These are phyloP conservation scores for Coniferiporia sulphurascens DNA, from an alignment of 1,284 basidiomycete genomes.

Conservation along the genomic window DNA sequence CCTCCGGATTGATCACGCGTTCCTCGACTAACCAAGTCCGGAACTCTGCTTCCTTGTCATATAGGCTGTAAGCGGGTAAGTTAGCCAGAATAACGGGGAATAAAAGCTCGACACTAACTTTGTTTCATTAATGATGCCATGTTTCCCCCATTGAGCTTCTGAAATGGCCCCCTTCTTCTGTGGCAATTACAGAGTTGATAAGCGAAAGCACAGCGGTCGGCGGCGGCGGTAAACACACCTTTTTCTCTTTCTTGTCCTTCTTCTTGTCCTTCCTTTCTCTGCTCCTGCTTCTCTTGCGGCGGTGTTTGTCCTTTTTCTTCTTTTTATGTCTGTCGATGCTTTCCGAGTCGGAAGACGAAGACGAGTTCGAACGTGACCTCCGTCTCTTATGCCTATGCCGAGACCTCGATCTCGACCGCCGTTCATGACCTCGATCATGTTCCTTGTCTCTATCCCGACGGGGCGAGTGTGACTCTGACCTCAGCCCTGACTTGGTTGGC, in stretches of 20 bases:
- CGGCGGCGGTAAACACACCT: constrained; percentile 24
- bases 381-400: constrained; percentile 16
- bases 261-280: constrained; percentile 56
- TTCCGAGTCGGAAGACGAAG: constrained; percentile 22
- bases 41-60: constrained; percentile 78
- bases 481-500: background rate
- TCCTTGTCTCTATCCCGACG: constrained; percentile 24
- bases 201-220: too few relatives aligned
- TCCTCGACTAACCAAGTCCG: constrained; percentile 89
- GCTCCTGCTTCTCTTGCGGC: constrained; percentile 35
- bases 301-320: constrained; percentile 40
- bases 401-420: constrained; percentile 29
- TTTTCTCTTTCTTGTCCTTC: constrained; percentile 58
- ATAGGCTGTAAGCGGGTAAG: constrained; percentile 45
- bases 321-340: constrained; percentile 38
- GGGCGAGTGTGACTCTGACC: constrained; percentile 16
- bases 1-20: constrained; percentile 82
- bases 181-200: constrained; percentile 28
- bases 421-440: constrained; percentile 21
- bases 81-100: background rate
- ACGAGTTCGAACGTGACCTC: constrained; percentile 19
- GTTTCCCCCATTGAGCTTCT: constrained; percentile 75
- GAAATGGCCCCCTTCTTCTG: constrained; percentile 54
- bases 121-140: constrained; percentile 77
- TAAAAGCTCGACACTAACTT: constrained; percentile 53